Conservation (phyloP, 495 filamentous ascomycete species). For the Friedmanniomyces simplex region DNA sequence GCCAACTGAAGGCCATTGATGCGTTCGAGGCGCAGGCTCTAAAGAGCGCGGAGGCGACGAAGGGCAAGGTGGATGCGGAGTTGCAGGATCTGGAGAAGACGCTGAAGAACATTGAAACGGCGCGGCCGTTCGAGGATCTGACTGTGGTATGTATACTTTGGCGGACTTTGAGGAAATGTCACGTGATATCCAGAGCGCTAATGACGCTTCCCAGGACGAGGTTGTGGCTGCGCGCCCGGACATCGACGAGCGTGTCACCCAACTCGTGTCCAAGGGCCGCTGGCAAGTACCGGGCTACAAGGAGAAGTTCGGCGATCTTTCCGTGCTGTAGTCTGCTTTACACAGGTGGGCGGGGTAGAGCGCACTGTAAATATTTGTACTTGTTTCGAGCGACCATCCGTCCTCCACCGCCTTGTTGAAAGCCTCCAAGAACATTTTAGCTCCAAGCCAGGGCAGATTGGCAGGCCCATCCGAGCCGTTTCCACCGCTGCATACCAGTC, state of each 20-base stretch:
- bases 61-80: constrained; percentile 87
- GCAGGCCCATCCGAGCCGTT: too few species aligned
- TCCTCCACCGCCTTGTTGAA: not conserved
- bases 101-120: constrained; percentile 91
- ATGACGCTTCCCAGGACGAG: constrained; percentile 63
- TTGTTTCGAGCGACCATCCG: not conserved
- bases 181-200: constrained; percentile 13
- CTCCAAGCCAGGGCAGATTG: too few species aligned
- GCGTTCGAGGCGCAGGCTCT: constrained; percentile 94
- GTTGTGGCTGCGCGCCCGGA: constrained; percentile 84
- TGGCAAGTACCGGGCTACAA: constrained; percentile 98
- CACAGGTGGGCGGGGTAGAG: not conserved
- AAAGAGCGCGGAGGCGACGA: constrained; percentile 92
- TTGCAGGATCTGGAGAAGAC: constrained; percentile 85
- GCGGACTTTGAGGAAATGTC: not conserved
- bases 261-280: constrained; percentile 91
- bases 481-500: too few species aligned
- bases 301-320: constrained; percentile 98
- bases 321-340: constrained; percentile 53
- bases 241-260: constrained; percentile 85
- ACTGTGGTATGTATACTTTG: constrained; percentile 69
- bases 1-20: constrained; percentile 95
- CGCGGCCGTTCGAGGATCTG: constrained; percentile 91
- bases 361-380: not conserved
- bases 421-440: too few species aligned